phyloP scores from a whole-genome alignment of 345 rosid genomes.

The Ailanthus altissimus region DNA sequence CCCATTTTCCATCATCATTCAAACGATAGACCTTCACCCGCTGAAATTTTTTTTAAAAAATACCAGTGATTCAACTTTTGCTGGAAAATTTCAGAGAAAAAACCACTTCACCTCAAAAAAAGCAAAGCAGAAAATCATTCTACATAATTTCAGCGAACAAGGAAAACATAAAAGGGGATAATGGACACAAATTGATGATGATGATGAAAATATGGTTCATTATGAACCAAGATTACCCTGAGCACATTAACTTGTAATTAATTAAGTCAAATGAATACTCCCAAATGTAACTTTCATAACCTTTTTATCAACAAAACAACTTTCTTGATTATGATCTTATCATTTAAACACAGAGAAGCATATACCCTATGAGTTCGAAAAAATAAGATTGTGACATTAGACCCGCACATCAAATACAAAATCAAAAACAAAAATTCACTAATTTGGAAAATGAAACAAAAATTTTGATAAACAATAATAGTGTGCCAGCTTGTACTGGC shows the following conservation, averaged over 20 bases:
- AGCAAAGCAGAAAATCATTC: conserved; percentile 1
- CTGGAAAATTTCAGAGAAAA: not conserved
- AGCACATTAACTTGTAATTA: not conserved
- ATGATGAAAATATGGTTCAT: not conserved
- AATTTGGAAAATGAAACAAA: not conserved
- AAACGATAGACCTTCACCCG: conserved; percentile 84
- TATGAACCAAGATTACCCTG: not conserved
- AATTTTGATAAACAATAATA: not conserved
- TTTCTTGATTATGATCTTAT: not conserved
- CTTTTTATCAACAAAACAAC: not conserved
- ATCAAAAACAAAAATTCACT: not conserved
- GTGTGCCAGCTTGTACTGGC: not conserved
- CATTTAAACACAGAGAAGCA: not conserved
- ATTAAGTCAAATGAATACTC: conserved; percentile 2
- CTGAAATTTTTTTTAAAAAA: conserved; percentile 40
- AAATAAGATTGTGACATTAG: not conserved
- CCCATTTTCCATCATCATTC: conserved; percentile 86
- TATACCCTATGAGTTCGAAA: not conserved
- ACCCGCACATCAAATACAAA: not conserved
- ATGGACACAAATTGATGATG: not conserved
- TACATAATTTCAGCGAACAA: not conserved
- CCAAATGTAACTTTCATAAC: not conserved
- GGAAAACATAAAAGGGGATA: not conserved
- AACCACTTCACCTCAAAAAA: not conserved
- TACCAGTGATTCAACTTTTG: conserved; percentile 1